Evolutionary conservation across 2,329 filamentous ascomycete species (phyloP).

Genomic region (Alternaria viburni): DNA sequence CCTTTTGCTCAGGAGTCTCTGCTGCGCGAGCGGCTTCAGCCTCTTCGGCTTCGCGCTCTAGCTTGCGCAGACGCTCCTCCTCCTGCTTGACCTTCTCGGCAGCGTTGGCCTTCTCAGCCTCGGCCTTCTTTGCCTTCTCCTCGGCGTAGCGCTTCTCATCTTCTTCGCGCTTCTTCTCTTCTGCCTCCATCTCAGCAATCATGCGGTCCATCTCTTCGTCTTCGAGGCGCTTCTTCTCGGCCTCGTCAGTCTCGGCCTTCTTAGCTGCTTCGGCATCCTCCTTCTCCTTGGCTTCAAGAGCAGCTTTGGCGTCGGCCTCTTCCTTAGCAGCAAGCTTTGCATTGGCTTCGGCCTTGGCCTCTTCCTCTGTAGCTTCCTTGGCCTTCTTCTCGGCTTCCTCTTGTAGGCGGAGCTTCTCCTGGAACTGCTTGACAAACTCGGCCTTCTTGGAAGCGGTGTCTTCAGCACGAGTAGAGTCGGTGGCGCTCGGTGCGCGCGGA

Average conservation of each 20-base stretch:
- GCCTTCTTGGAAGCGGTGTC: constrained; percentile 67
- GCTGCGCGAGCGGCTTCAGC: constrained; percentile 53
- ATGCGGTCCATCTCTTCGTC: constrained; percentile 62
- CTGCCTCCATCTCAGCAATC: constrained; percentile 66
- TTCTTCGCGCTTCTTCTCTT: constrained; percentile 61
- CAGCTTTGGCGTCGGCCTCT: constrained; percentile 46
- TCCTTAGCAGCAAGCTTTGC: constrained; percentile 61
- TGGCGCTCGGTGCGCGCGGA: constrained; percentile 72
- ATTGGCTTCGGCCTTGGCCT: constrained; percentile 52
- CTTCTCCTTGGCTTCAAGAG: constrained; percentile 38
- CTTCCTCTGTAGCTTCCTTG: constrained; percentile 49
- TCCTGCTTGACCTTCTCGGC: constrained; percentile 53
- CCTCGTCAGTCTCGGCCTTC: constrained; percentile 50
- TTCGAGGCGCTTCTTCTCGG: constrained; percentile 45
- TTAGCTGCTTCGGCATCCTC: constrained; percentile 44
- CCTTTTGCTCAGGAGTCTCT: constrained; percentile 51
- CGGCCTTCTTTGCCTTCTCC: constrained; percentile 68
- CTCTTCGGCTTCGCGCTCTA: constrained; percentile 58
- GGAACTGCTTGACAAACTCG: constrained; percentile 73
- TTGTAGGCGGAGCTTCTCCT: constrained; percentile 55
- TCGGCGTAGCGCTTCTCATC: constrained; percentile 74
- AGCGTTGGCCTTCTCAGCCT: constrained; percentile 64
- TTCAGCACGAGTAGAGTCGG: constrained; percentile 68
- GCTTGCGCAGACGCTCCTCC: constrained; percentile 60
- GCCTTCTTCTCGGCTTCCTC: constrained; percentile 66